These are phyloP conservation scores for Jackrogersella minutella DNA, from an alignment of 495 filamentous ascomycete species.

Conservation along the genomic window DNA sequence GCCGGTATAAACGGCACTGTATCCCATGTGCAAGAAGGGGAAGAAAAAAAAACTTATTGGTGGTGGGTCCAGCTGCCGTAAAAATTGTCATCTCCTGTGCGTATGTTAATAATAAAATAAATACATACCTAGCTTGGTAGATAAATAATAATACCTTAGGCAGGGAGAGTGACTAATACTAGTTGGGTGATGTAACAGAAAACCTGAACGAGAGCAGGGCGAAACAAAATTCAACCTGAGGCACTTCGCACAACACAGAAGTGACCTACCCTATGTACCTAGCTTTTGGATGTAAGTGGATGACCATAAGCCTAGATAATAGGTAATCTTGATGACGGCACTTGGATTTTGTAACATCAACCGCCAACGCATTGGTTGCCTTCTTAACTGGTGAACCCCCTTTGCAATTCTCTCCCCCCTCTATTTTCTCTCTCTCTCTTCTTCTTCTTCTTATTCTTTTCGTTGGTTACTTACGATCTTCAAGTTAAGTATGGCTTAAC, in stretches of 20 bases:
- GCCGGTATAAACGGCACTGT: neutral
- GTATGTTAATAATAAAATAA: neutral
- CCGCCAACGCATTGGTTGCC: slow-evolving; percentile 28
- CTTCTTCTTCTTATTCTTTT: neutral
- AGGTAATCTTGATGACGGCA: slow-evolving; percentile 5
- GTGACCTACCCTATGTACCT: neutral
- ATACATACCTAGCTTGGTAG: neutral
- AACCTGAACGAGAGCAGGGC: neutral
- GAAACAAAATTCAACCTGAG: neutral
- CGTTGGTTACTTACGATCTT: neutral
- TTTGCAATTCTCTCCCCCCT: neutral
- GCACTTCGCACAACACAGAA: neutral
- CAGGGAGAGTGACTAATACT: no score
- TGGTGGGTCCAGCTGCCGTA: slow-evolving; percentile 1
- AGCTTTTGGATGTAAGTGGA: neutral
- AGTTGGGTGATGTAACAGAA: no score
- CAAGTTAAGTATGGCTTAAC: neutral
- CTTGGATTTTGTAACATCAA: slow-evolving; percentile 21
- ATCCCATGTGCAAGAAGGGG: slow-evolving; percentile 2
- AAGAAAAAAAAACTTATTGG: no score
- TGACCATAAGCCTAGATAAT: neutral
- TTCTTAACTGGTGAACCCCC: neutral
- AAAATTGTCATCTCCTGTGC: neutral
- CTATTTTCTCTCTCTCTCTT: neutral
- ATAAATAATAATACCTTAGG: neutral